Evolutionary conservation across 2,329 filamentous ascomycete species (phyloP).

Genomic region (Teratosphaeria gauchensis): DNA sequence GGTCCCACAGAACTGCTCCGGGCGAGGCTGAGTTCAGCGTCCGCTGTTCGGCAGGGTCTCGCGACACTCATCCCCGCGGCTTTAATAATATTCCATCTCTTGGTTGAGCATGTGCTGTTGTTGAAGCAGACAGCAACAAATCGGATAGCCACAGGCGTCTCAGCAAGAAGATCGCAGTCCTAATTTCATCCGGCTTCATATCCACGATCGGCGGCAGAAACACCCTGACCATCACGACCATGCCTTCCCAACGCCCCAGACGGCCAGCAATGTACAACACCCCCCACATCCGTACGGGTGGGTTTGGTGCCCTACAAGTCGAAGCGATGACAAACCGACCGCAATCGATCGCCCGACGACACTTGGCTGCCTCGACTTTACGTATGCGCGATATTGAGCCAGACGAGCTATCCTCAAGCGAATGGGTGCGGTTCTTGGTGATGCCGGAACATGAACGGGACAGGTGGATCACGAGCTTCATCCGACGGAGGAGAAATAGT

Average conservation of each 20-base stretch:
- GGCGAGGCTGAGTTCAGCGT: not conserved
- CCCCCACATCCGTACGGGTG: conserved; percentile 24
- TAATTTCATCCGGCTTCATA: not conserved
- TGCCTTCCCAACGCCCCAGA: conserved; percentile 6
- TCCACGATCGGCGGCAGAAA: not conserved
- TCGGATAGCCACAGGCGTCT: not conserved
- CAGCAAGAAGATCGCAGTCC: not conserved
- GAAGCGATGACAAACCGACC: conserved; percentile 26
- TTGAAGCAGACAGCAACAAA: not conserved
- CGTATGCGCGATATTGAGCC: conserved; percentile 28
- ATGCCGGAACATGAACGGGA: conserved; percentile 26
- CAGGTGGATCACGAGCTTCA: conserved; percentile 23
- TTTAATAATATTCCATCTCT: not conserved
- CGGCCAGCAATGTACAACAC: conserved; percentile 27
- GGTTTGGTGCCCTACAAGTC: conserved; percentile 26
- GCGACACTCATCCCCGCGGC: not conserved
- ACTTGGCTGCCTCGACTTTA: conserved; percentile 23
- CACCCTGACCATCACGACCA: not conserved
- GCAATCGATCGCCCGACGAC: conserved; percentile 24
- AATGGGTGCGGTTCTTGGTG: conserved; percentile 27
- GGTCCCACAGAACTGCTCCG: not conserved
- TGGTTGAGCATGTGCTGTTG: not conserved
- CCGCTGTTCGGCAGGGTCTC: not conserved
- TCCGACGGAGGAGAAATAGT: conserved; percentile 17
- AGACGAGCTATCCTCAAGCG: conserved; percentile 22